A percentile compares a stretch with the other conserved stretches of the same genome.
Evolutionary conservation across 352 stramenopile species (phyloP).

Genomic region (Pythium utonaiense): DNA sequence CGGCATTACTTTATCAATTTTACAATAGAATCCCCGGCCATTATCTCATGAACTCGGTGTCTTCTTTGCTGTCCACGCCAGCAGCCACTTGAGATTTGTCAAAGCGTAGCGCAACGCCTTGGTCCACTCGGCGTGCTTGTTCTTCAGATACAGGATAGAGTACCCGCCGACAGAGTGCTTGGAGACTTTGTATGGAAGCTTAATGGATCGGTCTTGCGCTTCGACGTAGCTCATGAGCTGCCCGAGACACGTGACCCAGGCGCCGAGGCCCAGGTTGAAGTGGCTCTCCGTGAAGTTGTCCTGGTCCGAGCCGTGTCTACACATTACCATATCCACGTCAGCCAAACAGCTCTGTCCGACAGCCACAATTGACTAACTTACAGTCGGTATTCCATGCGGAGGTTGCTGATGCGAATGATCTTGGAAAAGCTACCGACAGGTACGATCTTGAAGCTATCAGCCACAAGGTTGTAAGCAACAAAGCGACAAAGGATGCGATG

Average conservation of each 20-base stretch:
- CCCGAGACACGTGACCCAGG: constrained; percentile 73
- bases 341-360: not conserved
- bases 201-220: constrained; percentile 51
- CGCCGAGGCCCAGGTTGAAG: constrained; percentile 81
- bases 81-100: constrained; percentile 66
- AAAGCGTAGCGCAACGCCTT: constrained; percentile 45
- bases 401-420: constrained; percentile 68
- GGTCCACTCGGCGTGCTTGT: constrained; percentile 82
- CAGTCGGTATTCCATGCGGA: constrained; percentile 83
- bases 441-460: constrained; percentile 77
- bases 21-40: constrained; percentile 1
- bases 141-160: constrained; percentile 74
- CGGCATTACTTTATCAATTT: constrained; percentile 3
- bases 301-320: constrained; percentile 77
- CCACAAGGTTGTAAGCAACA: not conserved
- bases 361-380: constrained; percentile 26
- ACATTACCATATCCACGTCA: constrained; percentile 19
- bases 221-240: constrained; percentile 64
- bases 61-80: constrained; percentile 52
- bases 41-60: not conserved
- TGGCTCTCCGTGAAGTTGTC: constrained; percentile 83
- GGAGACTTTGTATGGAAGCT: constrained; percentile 77
- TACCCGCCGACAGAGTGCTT: constrained; percentile 67
- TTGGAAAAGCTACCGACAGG: constrained; percentile 86
- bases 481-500: constrained; percentile 1